A percentile compares a stretch with the other conserved stretches of the same genome.
Conservation (phyloP, 1,139 yeast genomes). For the Wickerhamomyces sp. region DNA sequence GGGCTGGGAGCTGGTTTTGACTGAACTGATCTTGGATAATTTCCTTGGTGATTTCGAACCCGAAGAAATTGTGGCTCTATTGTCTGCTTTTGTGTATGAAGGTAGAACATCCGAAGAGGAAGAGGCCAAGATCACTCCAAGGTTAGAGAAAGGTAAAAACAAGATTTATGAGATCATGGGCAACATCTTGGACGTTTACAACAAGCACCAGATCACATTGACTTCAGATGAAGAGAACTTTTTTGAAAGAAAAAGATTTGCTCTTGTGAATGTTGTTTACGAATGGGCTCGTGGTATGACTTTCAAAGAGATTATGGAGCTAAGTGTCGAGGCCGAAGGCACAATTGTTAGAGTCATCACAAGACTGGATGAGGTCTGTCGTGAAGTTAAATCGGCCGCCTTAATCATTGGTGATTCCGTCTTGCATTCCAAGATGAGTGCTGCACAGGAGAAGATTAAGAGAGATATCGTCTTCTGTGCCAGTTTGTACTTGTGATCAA, state of each 20-base stretch:
- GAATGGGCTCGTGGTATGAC: conserved; percentile 98
- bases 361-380: conserved; percentile 87
- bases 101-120: conserved; percentile 61
- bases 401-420: conserved; percentile 90
- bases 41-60: conserved; percentile 92
- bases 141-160: conserved; percentile 72
- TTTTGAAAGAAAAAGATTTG: conserved; percentile 78
- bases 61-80: conserved; percentile 89
- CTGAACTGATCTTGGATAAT: conserved; percentile 86
- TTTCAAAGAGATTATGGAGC: conserved; percentile 83
- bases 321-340: conserved; percentile 91
- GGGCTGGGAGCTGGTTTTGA: conserved; percentile 85
- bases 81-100: conserved; percentile 90
- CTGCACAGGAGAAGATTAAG: conserved; percentile 91
- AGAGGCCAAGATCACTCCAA: conserved; percentile 66
- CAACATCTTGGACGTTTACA: conserved; percentile 56
- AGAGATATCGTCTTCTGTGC: conserved; percentile 98
- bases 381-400: conserved; percentile 93
- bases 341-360: conserved; percentile 97
- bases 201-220: conserved; percentile 63
- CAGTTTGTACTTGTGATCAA: conserved; percentile 72
- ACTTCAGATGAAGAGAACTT: conserved; percentile 87
- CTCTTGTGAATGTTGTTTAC: conserved; percentile 86
- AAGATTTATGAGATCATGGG: conserved; percentile 69
- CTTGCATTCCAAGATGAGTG: conserved; percentile 81